Evolutionary conservation across 495 filamentous ascomycete genomes (phyloP), one percentile per base, ranked within the genome.

Genomic region (Talaromyces stipitatus): DNA sequence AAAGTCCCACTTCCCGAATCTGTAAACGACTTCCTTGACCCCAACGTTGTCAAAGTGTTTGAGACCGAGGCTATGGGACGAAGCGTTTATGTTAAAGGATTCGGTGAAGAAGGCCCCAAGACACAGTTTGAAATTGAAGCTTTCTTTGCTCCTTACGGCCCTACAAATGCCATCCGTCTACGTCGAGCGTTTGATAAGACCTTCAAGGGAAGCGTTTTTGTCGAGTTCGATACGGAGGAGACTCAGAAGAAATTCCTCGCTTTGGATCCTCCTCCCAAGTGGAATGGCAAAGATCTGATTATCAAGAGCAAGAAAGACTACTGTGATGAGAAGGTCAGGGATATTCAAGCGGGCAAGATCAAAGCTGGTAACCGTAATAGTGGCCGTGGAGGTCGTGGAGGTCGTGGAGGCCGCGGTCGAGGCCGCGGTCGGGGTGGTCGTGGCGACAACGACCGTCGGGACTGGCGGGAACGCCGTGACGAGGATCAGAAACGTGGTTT

Each of bases 131-230:
- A 95, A 53, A 84, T 97, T 53, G 95, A 98, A 69, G 80, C 81
- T n/a, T 95, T 95, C 74, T 92, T 97, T 66, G 81, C 84, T 33
- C 81, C 84, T 33, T 89, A 84, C 69, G 95, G 92, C 14, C 79
- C 86, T 6, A 81, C 87, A 60, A 89, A 90, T 56, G 79, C 82
- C n/a, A 85, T 98, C 58, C 91, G 91, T 60, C 85, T 97, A 48
- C 91, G 94, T 57, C 91, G 95, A 56, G 74, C 78, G n/a, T 58
- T 73, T 12, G 72, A 80, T 50, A 83, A 82, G 63, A 62, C 67
- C 22, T 97, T 97, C 81, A 98, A 98, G 78, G 89, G 90, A 38
- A 95, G 90, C 52, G 85, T 97, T 24, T 97, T 96, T 63, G 91
- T 97, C 52, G 92, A 97, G 71, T 97, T 97, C 67, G 76, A 75